Evolutionary conservation across 169 alveolate species (phyloP).

Genomic region (Cryptosporidium ubiquitum): DNA sequence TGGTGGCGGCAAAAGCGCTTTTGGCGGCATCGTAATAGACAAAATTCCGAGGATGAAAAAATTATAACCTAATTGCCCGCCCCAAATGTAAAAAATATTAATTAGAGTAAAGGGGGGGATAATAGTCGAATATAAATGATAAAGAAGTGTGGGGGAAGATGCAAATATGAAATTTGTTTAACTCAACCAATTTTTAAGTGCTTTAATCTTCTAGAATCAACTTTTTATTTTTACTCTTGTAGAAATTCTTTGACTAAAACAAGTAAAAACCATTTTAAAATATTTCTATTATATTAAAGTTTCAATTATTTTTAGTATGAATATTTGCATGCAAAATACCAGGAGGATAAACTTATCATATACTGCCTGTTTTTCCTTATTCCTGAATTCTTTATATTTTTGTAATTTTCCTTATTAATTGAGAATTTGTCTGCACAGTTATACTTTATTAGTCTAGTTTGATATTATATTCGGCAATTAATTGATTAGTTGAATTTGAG

Average conservation of each 20-base stretch:
- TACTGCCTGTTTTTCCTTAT: too few relatives aligned
- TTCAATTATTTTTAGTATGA: too few relatives aligned
- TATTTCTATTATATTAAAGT: neutral
- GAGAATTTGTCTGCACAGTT: neutral
- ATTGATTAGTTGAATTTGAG: neutral
- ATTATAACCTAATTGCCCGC: neutral
- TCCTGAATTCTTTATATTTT: neutral
- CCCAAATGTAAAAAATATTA: neutral
- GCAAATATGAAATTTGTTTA: neutral
- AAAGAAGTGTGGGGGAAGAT: neutral
- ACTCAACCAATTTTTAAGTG: neutral
- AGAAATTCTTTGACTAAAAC: too few relatives aligned
- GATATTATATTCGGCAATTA: neutral
- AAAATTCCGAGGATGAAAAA: conserved; percentile 14
- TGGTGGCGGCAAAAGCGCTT: conserved; percentile 15
- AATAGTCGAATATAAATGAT: too few relatives aligned
- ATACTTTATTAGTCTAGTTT: neutral
- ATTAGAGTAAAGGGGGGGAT: neutral
- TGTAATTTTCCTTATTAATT: too few relatives aligned
- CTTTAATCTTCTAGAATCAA: neutral
- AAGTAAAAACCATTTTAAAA: too few relatives aligned
- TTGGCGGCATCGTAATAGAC: conserved; percentile 17
- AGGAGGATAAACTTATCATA: neutral
- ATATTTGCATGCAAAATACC: neutral
- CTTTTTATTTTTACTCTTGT: neutral